Percentiles rank a stretch among this genome's conserved stretches.
Evolutionary conservation across 495 filamentous ascomycete species (phyloP).

Genomic region (Annulohypoxylon nitens): DNA sequence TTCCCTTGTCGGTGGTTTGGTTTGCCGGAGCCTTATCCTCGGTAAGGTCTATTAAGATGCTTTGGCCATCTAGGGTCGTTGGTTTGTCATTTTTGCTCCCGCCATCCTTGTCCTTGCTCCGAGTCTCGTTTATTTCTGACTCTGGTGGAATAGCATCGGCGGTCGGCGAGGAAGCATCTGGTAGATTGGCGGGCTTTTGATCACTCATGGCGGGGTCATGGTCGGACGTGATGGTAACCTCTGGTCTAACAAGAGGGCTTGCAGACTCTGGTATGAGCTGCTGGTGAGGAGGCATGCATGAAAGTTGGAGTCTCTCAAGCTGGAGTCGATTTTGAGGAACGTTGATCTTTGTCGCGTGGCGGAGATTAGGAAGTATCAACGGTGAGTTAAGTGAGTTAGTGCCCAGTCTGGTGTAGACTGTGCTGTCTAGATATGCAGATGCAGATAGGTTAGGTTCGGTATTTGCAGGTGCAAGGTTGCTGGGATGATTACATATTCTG

Average conservation of each 20-base stretch:
- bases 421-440: not conserved
- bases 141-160: constrained; percentile 25
- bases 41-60: constrained; percentile 23
- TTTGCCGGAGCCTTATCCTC: constrained; percentile 24
- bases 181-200: constrained; percentile 39
- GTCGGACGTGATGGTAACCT: constrained; percentile 38
- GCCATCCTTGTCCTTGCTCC: constrained; percentile 32
- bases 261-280: constrained; percentile 40
- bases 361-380: constrained; percentile 13
- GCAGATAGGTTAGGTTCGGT: constrained; percentile 1
- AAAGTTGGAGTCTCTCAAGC: constrained; percentile 23
- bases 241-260: constrained; percentile 44
- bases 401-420: not conserved
- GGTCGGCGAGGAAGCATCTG: constrained; percentile 40
- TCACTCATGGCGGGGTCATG: constrained; percentile 54
- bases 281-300: constrained; percentile 52
- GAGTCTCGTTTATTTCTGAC: constrained; percentile 23
- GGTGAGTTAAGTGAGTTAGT: constrained; percentile 6
- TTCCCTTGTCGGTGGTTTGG: constrained; percentile 12
- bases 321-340: not conserved
- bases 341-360: constrained; percentile 15
- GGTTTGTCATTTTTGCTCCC: not conserved
- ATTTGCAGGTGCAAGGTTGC: not conserved
- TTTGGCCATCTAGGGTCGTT: constrained; percentile 7
- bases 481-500: constrained; percentile 13